Percentiles rank a stretch among this genome's conserved stretches.
These are phyloP conservation scores for Tetrapisispora taiwanensis DNA, from an alignment of 805 yeast species.

Conservation along the genomic window DNA sequence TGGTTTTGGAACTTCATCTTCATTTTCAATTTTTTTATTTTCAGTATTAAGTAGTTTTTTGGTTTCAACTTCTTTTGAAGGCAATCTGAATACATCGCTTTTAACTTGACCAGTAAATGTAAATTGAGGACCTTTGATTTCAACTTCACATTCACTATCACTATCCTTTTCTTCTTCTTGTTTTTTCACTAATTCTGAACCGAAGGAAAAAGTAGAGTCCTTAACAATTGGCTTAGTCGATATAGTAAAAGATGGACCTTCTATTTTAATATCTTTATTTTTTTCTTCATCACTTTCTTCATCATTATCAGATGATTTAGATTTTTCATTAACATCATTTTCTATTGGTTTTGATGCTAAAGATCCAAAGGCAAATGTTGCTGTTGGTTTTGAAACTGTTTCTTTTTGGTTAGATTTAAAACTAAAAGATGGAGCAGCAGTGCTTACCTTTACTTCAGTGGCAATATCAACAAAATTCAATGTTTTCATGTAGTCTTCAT, in stretches of 20 bases:
- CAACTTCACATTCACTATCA: constrained; percentile 26
- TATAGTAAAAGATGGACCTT: constrained; percentile 61
- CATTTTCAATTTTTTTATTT: background rate
- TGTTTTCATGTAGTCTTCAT: constrained; percentile 40
- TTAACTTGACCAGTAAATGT: constrained; percentile 29
- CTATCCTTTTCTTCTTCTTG: constrained; percentile 15
- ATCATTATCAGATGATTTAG: background rate
- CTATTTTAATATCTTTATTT: constrained; percentile 54
- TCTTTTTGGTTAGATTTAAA: background rate
- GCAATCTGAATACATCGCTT: constrained; percentile 30
- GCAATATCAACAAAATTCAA: constrained; percentile 5
- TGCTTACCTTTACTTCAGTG: constrained; percentile 3
- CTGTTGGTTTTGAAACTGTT: background rate
- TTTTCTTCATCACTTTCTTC: constrained; percentile 4
- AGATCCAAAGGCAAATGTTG: background rate
- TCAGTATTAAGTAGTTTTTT: constrained; percentile 2
- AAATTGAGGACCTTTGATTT: constrained; percentile 34
- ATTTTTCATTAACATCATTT: background rate
- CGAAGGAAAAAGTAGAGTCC: constrained; percentile 42
- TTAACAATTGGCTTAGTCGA: constrained; percentile 38
- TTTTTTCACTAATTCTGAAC: constrained; percentile 13
- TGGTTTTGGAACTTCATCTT: background rate
- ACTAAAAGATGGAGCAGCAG: background rate
- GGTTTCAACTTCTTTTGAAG: constrained; percentile 4
- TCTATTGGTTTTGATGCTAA: background rate